Conservation (phyloP, 352 stramenopile species). For the Pythium chondricola region DNA sequence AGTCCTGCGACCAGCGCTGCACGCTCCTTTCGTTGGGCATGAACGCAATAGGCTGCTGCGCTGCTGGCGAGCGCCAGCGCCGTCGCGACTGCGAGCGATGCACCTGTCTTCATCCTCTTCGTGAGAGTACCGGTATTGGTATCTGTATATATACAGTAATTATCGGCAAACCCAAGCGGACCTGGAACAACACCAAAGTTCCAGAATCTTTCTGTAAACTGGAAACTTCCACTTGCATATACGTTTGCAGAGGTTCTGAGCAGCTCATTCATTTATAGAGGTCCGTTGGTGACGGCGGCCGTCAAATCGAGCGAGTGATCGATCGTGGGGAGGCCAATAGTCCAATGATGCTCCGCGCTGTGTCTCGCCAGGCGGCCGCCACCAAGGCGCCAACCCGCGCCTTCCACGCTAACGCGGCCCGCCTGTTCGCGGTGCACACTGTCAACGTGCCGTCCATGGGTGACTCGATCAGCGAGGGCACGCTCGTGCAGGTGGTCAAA, state of each 20-base stretch:
- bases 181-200: too few species aligned
- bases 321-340: background rate
- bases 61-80: conserved; percentile 14
- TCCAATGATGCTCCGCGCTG: conserved; percentile 16
- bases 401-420: conserved; percentile 40
- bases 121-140: background rate
- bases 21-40: conserved; percentile 12
- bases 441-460: conserved; percentile 87
- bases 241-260: background rate
- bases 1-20: conserved; percentile 21
- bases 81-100: conserved; percentile 9
- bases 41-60: conserved; percentile 10
- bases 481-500: conserved; percentile 95
- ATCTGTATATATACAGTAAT: background rate
- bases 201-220: background rate
- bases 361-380: conserved; percentile 4
- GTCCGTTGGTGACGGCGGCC: background rate
- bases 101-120: conserved; percentile 16
- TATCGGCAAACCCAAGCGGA: too few species aligned
- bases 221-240: background rate
- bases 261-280: too few species aligned
- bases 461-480: conserved; percentile 98
- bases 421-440: conserved; percentile 44
- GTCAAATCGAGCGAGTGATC: background rate
- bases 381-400: conserved; percentile 19